Base-by-base conservation (phyloP, 768 basidiomycete species). In the Suillus cothurnatus region DNA sequence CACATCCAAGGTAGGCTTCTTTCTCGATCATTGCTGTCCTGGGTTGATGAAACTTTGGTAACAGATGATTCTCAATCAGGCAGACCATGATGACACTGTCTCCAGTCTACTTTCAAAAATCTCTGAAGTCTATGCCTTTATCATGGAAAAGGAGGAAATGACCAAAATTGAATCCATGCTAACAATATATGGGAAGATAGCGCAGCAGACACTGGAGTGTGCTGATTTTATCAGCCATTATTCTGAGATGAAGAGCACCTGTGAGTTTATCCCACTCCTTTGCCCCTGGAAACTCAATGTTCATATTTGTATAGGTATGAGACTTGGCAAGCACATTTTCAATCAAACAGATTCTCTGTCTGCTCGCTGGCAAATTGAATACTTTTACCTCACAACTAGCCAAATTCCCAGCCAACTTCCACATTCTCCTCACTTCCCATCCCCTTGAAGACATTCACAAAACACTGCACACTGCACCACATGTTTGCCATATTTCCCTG, bases 161-260 rank as follows among this genome's bases (percentile, higher is more conserved):
- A 9, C 52, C 31, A 63, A 55, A 17, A 31, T 65, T 32, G 0
- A 19, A 17, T 34, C 58, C 4, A 47, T 49, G 55, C 23, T 59
- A 38, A 49, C 19, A 6, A 8, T 52, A 38, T 50, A 53, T 19
- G 28, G 21, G n/a, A 28, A 53, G 23, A 50, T 66, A 31, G 49
- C 65, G 2, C 61, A 67, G n/a, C 70, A 74, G 59, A 71, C 70
- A 0, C 65, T 66, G 15, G 74, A 75, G 49, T 74, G 73, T 32
- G 70, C 68, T 1, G 71, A 73, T 64, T 76, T 76, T 36, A 74
- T 75, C 41, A 64, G 61, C 8, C 71, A 71, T 34, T 76, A 76
- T 62, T 68, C 72, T 26, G 68, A 64, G 58, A 72, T 61, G 17
- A 72, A 70, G 56, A 71, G 63, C 26, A 68, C 72, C 50, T 57